phyloP scores from a whole-genome alignment of 2,329 filamentous ascomycete species.

The Colletotrichum camelliae region DNA sequence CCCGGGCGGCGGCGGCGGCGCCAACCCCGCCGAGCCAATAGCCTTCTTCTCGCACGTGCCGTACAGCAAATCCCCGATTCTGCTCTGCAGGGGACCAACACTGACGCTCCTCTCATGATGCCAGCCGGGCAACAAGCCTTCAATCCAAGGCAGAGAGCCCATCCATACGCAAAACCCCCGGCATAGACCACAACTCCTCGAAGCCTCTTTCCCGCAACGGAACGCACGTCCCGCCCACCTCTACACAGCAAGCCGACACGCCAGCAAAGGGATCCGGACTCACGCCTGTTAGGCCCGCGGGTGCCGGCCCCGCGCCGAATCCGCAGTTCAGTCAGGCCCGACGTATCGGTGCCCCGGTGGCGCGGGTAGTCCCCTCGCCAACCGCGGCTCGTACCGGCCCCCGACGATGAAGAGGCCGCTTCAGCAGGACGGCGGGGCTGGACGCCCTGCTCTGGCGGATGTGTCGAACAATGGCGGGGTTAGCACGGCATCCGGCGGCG shows the following conservation, averaged over 20 bases:
- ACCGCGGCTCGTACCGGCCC: conserved; percentile 63
- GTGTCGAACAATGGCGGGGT: conserved; percentile 49
- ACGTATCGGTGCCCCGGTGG: conserved; percentile 63
- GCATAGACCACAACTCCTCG: conserved; percentile 81
- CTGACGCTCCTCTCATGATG: conserved; percentile 42
- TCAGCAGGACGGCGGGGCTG: conserved; percentile 27
- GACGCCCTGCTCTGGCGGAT: conserved; percentile 54
- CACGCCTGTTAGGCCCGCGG: conserved; percentile 14
- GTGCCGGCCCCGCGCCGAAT: conserved; percentile 43
- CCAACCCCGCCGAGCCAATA: conserved; percentile 44
- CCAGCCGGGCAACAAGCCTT: conserved; percentile 60
- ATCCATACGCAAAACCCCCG: conserved; percentile 87
- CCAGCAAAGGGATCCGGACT: conserved; percentile 23
- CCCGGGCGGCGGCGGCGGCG: conserved; percentile 21
- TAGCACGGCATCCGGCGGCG: conserved; percentile 23
- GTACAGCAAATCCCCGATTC: conserved; percentile 60
- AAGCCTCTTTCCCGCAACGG: conserved; percentile 70
- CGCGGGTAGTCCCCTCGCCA: conserved; percentile 61
- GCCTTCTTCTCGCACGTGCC: conserved; percentile 75
- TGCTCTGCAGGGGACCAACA: conserved; percentile 43
- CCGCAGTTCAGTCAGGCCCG: conserved; percentile 59
- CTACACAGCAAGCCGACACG: conserved; percentile 26
- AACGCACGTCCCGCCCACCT: conserved; percentile 53
- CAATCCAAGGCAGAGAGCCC: conserved; percentile 78
- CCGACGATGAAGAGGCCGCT: conserved; percentile 52